A percentile compares a stretch with the other conserved stretches of the same genome.
Evolutionary conservation across 2,329 filamentous ascomycete species (phyloP).

Genomic region (Pseudogymnoascus sp.): DNA sequence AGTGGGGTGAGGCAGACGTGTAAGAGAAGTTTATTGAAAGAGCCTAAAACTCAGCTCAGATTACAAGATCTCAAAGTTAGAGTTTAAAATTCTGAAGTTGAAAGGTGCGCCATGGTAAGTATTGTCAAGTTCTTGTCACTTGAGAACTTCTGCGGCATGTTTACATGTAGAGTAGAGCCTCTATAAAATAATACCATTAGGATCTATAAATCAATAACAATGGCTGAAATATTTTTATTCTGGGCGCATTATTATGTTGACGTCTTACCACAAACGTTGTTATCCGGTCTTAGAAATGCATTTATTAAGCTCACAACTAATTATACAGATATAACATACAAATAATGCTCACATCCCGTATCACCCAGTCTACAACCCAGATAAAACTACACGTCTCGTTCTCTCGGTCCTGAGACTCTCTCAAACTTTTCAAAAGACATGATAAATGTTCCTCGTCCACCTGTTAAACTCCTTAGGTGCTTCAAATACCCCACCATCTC

Average conservation of each 20-base stretch:
- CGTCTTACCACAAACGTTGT: background rate
- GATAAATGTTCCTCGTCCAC: slow-evolving; percentile 70
- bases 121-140: background rate
- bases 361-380: no score
- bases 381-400: slow-evolving; percentile 12
- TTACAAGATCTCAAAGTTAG: background rate
- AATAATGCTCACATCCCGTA: background rate
- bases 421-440: slow-evolving; percentile 69
- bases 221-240: background rate
- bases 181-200: background rate
- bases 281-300: background rate
- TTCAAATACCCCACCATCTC: slow-evolving; percentile 96
- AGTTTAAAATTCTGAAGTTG: background rate
- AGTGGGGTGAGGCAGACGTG: background rate
- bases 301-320: background rate
- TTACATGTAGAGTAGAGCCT: background rate
- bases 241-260: background rate
- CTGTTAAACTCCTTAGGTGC: slow-evolving; percentile 80
- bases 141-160: background rate
- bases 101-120: background rate
- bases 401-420: slow-evolving; percentile 53
- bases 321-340: background rate
- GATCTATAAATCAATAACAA: background rate
- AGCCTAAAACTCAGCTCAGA: background rate
- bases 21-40: background rate